phyloP scores from a whole-genome alignment of 2,329 filamentous ascomycete species.

The Bipolaris victoriae region DNA sequence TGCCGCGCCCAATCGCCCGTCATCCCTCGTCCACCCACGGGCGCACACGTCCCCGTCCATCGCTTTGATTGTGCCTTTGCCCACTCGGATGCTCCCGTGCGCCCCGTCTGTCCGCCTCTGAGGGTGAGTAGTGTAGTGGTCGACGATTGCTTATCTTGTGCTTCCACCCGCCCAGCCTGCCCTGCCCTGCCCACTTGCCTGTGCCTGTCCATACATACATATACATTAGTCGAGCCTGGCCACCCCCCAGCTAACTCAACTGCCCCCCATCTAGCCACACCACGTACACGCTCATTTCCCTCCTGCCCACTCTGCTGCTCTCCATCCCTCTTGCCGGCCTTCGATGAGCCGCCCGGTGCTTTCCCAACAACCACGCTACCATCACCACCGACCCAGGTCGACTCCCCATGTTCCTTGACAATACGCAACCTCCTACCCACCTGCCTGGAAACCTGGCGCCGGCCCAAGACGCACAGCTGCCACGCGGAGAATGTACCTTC shows the following conservation, averaged over 20 bases:
- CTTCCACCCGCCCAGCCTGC: slow-evolving; percentile 31
- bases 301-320: slow-evolving; percentile 7
- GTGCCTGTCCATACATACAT: slow-evolving; percentile 26
- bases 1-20: slow-evolving; percentile 10
- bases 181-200: slow-evolving; percentile 24
- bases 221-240: slow-evolving; percentile 33
- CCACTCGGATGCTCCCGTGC: slow-evolving; percentile 42
- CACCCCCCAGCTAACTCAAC: slow-evolving; percentile 34
- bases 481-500: slow-evolving; percentile 50
- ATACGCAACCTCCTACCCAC: slow-evolving; percentile 36
- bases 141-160: slow-evolving; percentile 42
- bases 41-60: slow-evolving; percentile 28
- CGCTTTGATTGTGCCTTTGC: slow-evolving; percentile 33
- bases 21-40: slow-evolving; percentile 25
- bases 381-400: slow-evolving; percentile 37
- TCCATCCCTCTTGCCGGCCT: slow-evolving; percentile 24
- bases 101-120: slow-evolving; percentile 30
- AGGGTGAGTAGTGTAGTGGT: slow-evolving; percentile 29
- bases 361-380: slow-evolving; percentile 31
- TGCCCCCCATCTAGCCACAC: slow-evolving; percentile 17
- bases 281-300: slow-evolving; percentile 9
- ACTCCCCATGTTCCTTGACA: slow-evolving; percentile 49
- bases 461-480: slow-evolving; percentile 40
- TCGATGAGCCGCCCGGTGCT: slow-evolving; percentile 42
- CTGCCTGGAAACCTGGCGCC: slow-evolving; percentile 38